Percentiles rank a stretch among this genome's conserved stretches.
Conservation (phyloP, 2,329 filamentous ascomycete genomes). For the Aspergillus pseudoviridinutans region DNA sequence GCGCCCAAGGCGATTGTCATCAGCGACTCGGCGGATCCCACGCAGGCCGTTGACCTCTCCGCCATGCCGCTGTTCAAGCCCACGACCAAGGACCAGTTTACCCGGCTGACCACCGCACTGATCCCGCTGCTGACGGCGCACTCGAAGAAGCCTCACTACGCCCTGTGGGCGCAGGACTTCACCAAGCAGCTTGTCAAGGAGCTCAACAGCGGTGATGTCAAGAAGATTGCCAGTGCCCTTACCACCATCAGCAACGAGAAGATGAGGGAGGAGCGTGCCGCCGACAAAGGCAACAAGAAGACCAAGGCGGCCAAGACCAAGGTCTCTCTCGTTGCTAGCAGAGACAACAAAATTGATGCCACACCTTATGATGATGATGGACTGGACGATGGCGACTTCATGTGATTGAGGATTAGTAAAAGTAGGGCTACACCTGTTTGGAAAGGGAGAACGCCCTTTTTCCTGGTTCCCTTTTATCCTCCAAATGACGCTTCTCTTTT, state of each 20-base stretch:
- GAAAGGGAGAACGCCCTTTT: background rate
- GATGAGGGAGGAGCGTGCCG: conserved; percentile 95
- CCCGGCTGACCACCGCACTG: conserved; percentile 71
- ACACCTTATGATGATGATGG: conserved; percentile 80
- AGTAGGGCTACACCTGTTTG: background rate
- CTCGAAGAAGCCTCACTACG: conserved; percentile 84
- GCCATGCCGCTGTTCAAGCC: conserved; percentile 84
- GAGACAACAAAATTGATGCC: conserved; percentile 61
- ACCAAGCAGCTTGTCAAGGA: conserved; percentile 82
- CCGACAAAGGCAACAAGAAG: conserved; percentile 95
- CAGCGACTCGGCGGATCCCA: conserved; percentile 68
- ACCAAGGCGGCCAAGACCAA: conserved; percentile 95
- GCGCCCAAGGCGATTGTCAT: conserved; percentile 61
- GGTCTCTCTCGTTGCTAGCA: conserved; percentile 67
- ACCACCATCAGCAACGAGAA: conserved; percentile 96
- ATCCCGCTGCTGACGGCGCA: conserved; percentile 71
- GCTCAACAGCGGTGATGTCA: conserved; percentile 86
- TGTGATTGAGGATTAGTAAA: conserved; percentile 31
- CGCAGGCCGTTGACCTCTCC: conserved; percentile 74
- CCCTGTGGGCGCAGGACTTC: conserved; percentile 87
- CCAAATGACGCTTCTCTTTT: conserved; percentile 7
- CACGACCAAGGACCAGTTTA: conserved; percentile 79
- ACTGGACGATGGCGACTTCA: conserved; percentile 59
- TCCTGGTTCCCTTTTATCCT: conserved; percentile 5
- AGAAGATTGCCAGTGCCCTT: conserved; percentile 84